A percentile compares a stretch with the other conserved stretches of the same genome.
These are phyloP conservation scores for Globisporangium yorkense DNA, from an alignment of 352 stramenopile genomes.

Conservation along the genomic window DNA sequence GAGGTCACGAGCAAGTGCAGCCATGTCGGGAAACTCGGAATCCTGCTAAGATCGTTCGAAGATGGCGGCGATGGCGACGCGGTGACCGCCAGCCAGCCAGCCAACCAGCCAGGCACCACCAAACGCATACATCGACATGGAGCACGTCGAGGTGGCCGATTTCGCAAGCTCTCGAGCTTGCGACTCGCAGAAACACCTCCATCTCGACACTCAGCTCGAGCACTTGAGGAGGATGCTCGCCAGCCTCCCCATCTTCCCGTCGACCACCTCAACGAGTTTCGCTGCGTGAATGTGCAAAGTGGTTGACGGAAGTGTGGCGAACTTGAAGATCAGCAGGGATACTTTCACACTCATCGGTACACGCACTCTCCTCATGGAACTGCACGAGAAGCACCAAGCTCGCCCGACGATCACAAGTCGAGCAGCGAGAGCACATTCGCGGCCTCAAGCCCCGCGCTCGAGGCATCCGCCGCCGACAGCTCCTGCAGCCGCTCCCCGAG, in stretches of 20 bases:
- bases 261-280: not conserved
- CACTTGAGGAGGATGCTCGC: not conserved
- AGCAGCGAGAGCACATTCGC: conserved; percentile 35
- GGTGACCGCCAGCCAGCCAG: no score
- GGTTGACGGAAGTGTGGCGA: not conserved
- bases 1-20: not conserved
- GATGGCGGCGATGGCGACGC: no score
- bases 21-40: not conserved
- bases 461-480: conserved; percentile 20
- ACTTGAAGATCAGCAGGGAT: not conserved
- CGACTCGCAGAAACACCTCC: no score
- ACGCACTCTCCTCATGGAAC: no score
- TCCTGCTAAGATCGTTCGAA: not conserved
- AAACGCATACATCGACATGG: no score
- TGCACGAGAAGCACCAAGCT: no score
- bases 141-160: no score
- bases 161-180: no score
- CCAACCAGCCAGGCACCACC: no score
- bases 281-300: not conserved
- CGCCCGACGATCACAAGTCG: conserved; percentile 2
- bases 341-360: no score
- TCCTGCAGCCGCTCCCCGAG: conserved; percentile 25
- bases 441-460: conserved; percentile 26
- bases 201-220: not conserved
- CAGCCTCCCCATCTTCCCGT: not conserved